Evolutionary conservation across 106 monocot species (phyloP), one percentile per base, ranked within the genome.

Genomic region (Dendrobium chrysotoxum): DNA sequence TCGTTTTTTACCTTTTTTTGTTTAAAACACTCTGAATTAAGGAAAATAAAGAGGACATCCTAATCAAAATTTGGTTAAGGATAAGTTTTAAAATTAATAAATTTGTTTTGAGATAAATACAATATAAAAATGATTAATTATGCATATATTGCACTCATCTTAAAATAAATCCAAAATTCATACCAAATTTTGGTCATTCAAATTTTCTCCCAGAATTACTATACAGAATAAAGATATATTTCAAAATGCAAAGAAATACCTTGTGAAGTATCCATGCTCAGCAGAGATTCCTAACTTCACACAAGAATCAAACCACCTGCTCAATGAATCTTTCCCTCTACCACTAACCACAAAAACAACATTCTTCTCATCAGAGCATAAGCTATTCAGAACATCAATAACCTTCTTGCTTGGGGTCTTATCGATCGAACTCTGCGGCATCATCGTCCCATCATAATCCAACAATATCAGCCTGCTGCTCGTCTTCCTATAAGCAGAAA

Each of bases 361-460:
- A 81, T 97, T 97, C 80, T 86, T 93, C 0, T 90, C 90, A 66
- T 97, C 96, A 0, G 74, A 78, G 58, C 90, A 92, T 53, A 97
- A 78, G 13, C 75, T 82, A 72, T 90, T 94, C 75, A 97, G 57
- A 26, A 94, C 83, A 13, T 88, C 79, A 45, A 92, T 86, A 3
- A 97, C 92, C 45, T 97, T 87, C 45, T 80, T 85, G 79, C 92
- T 92, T 2, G 96, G 96, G 13, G 83, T 83, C 82, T 90, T 94
- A 61, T 89, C 85, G 18, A 92, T 89, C 3, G 88, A 89, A 10
- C 81, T 50, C 55, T 90, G 86, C 7, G 96, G 92, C 92, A 94
- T 89, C 87, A 97, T 83, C 0, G 96, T 97, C 7, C 96, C 96
- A 81, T 97, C 96, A 55, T 97, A 97, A 78, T 97, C 96, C 55